Percentiles rank a stretch among this genome's conserved stretches.
phyloP scores from a whole-genome alignment of 2,329 filamentous ascomycete species.

The Trichoderma citrinoviride region DNA sequence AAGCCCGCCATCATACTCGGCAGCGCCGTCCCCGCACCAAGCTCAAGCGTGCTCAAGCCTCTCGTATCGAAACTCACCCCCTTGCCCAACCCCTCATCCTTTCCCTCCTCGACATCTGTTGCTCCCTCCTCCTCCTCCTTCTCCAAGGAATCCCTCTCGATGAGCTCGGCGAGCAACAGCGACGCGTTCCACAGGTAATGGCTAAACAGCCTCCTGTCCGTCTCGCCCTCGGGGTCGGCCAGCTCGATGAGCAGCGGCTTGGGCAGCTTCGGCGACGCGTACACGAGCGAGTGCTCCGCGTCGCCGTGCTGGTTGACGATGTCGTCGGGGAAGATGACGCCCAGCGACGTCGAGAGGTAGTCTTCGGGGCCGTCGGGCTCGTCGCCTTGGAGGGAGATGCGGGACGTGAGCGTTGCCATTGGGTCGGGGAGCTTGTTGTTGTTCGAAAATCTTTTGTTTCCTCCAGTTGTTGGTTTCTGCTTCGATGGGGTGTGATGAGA shows the following conservation, averaged over 20 bases:
- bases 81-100: conserved; percentile 7
- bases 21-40: conserved; percentile 64
- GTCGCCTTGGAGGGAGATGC: conserved; percentile 32
- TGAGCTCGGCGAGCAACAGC: conserved; percentile 53
- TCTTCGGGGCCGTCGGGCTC: conserved; percentile 49
- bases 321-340: conserved; percentile 67
- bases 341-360: conserved; percentile 57
- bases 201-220: conserved; percentile 60
- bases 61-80: conserved; percentile 45
- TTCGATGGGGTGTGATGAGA: too few relatives aligned
- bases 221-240: conserved; percentile 49
- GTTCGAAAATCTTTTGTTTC: too few relatives aligned
- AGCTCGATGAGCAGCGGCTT: conserved; percentile 45
- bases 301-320: conserved; percentile 65
- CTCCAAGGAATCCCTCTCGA: conserved; percentile 48
- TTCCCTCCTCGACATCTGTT: too few relatives aligned
- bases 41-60: conserved; percentile 56
- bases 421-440: too few relatives aligned
- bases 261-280: conserved; percentile 53
- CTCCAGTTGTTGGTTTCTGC: too few relatives aligned
- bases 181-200: conserved; percentile 73
- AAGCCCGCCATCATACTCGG: conserved; percentile 50
- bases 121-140: not conserved
- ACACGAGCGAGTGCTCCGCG: conserved; percentile 55
- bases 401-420: conserved; percentile 41